Evolutionary conservation across 805 yeast genomes (phyloP).

Genomic region (Zygosaccharomyces rouxii): DNA sequence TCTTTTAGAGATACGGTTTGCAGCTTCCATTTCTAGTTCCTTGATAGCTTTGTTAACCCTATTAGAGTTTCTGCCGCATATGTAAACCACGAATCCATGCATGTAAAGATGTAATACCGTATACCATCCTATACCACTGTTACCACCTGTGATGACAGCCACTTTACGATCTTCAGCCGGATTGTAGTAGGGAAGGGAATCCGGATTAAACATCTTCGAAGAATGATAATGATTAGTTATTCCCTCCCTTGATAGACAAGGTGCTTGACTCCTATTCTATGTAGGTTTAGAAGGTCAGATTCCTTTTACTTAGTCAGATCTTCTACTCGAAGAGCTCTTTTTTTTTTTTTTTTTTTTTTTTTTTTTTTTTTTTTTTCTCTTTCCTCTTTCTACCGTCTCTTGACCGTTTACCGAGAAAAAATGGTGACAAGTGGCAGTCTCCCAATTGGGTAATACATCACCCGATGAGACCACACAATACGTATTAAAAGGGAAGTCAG

Average conservation of each 20-base stretch:
- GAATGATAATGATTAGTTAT: not conserved
- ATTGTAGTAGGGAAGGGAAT: slow-evolving; percentile 54
- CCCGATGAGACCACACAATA: not conserved
- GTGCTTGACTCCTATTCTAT: not conserved
- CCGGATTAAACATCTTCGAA: slow-evolving; percentile 39
- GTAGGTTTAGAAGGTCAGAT: not conserved
- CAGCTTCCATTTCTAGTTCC: slow-evolving; percentile 54
- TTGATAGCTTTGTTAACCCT: slow-evolving; percentile 55
- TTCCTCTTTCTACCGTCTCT: not conserved
- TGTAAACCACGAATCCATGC: slow-evolving; percentile 72
- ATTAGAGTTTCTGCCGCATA: slow-evolving; percentile 62
- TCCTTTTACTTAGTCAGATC: not conserved
- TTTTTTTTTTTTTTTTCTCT: not conserved
- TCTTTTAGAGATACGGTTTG: slow-evolving; percentile 10
- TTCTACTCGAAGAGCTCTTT: not conserved
- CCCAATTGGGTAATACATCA: not conserved
- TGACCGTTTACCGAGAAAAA: not conserved
- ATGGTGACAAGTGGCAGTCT: not conserved
- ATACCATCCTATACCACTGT: slow-evolving; percentile 75
- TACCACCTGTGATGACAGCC: slow-evolving; percentile 77
- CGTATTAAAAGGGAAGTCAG: not conserved
- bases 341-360: slow-evolving; percentile 1
- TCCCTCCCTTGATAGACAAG: not conserved
- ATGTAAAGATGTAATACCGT: slow-evolving; percentile 70
- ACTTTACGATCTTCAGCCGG: slow-evolving; percentile 54